Evolutionary conservation across 495 filamentous ascomycete genomes (phyloP), one percentile per base, ranked within the genome.

Genomic region (Aspergillus haitiensis): DNA sequence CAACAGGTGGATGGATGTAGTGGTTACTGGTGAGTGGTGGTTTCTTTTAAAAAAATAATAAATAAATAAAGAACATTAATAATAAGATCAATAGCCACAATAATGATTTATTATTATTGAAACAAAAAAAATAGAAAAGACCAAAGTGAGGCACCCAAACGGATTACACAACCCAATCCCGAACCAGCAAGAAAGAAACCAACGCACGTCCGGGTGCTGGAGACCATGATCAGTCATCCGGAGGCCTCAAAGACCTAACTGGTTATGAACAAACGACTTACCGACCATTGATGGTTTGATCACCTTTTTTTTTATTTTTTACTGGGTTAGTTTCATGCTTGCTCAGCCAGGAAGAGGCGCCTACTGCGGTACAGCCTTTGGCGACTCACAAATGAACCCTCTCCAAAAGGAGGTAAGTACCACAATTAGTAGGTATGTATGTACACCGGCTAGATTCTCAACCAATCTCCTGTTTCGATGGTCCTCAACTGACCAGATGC

Each of bases 91-190:
- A 16, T 52, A 34, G 55, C n/a, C 53, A 52, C 55, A 46, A 59
- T 44, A 39, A 27, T 47, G 52, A 56, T 53, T 40, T 36, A 59
- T 59, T 13, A 27, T 31, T 31, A 33, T n/a, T 18, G 31, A 47
- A 36, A 47, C 33, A 44, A 48, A 47, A 47, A 47, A 16, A 47
- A 47, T 21, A 18, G 27, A 21, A 47, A 47, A 18, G 9, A 32
- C 62, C 53, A 67, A 76, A 79, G 73, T 78, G 76, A 78, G 75
- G 76, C 76, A 71, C 70, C 76, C 72, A 79, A 74, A 73, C 76
- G 76, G 76, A 78, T 74, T 62, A 56, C 62, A 56, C 60, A 60
- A 70, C 51, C 11, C 46, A 45, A 56, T 49, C 69, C 73, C 71
- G 60, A 63, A 50, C 63, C 62, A 65, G 53, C 64, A 52, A 52